These are phyloP conservation scores for Scheffersomyces parashehatae DNA, from an alignment of 1,139 yeast genomes.

Conservation along the genomic window DNA sequence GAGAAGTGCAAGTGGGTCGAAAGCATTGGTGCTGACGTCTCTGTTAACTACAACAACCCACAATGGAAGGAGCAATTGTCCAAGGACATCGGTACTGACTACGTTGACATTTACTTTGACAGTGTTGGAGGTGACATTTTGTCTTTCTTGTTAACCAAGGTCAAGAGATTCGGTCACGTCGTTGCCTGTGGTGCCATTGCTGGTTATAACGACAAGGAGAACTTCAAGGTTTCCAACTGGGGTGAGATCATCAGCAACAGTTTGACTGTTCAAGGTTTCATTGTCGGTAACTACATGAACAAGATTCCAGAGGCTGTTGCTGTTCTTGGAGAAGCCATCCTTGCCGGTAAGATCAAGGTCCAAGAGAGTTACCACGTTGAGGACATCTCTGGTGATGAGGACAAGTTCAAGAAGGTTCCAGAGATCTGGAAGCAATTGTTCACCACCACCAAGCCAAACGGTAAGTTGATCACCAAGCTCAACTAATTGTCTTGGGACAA, in stretches of 20 bases:
- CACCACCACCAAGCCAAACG: constrained; percentile 30
- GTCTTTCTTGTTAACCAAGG: constrained; percentile 18
- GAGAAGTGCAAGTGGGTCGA: constrained; percentile 58
- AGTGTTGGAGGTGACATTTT: constrained; percentile 26
- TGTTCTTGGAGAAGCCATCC: constrained; percentile 32
- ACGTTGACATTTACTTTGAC: constrained; percentile 38
- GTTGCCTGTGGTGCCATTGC: constrained; percentile 33
- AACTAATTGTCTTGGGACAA: constrained; percentile 9
- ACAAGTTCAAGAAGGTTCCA: constrained; percentile 29
- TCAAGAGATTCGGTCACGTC: constrained; percentile 22
- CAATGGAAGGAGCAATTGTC: constrained; percentile 43
- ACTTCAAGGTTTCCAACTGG: constrained; percentile 38
- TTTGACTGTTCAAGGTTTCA: constrained; percentile 50
- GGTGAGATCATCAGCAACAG: constrained; percentile 46
- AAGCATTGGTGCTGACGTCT: constrained; percentile 54
- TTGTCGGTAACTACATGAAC: constrained; percentile 38
- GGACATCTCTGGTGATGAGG: constrained; percentile 23
- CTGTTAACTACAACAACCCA: constrained; percentile 55
- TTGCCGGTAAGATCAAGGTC: constrained; percentile 42
- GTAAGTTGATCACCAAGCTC: constrained; percentile 38
- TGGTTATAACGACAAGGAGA: constrained; percentile 35
- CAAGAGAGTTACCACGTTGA: constrained; percentile 23
- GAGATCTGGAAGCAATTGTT: constrained; percentile 30
- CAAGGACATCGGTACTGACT: constrained; percentile 45
- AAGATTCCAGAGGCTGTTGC: constrained; percentile 37